Evolutionary conservation across 2,329 filamentous ascomycete species (phyloP), one percentile per base, ranked within the genome.

Genomic region (Fusarium pininemorale): DNA sequence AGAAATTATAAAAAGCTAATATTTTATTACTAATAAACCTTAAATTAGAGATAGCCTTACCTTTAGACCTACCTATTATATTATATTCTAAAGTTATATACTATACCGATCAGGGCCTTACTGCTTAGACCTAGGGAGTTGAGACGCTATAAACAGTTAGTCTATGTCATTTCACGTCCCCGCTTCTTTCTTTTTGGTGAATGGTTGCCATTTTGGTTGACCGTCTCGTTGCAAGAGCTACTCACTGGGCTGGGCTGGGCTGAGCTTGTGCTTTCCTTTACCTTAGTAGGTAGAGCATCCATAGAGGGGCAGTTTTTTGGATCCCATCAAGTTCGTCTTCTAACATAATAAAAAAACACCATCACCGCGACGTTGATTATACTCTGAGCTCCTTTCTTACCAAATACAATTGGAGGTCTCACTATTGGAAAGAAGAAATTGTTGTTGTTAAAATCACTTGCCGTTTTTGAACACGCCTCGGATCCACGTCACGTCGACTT

Each of bases 281-380:
- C 69, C 72, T 37, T 18, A 65, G 71, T n/a, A 65, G 71, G 71
- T n/a, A 65, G 71, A 64, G 68, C 70, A 68, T 74, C 62, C 54
- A 72, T 50, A 58, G 72, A 75, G 68, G 72, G 72, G 72, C 57
- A 44, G 63, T 38, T 63, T 71, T 71, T 66, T 70, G 69, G 54
- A 50, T 74, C 69, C 57, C 37, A 54, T 72, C 64, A 60, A 70
- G 63, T 63, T 57, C 44, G 62, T 51, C 54, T 66, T 69, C 66
- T 74, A 68, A 63, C 72, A 58, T 56, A 60, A 53, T 58, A 42
- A 67, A 70, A 56, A 60, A 60, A 26, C 53, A 44, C 59, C 41
- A 28, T 54, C 48, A 58, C 50, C 54, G 47, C 35, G 55, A 44
- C 42, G 38, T 60, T 63, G 20, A 51, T 50, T 51, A 16, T 63